Evolutionary conservation across 495 filamentous ascomycete species (phyloP).

Genomic region (Daldinia bambusicola): DNA sequence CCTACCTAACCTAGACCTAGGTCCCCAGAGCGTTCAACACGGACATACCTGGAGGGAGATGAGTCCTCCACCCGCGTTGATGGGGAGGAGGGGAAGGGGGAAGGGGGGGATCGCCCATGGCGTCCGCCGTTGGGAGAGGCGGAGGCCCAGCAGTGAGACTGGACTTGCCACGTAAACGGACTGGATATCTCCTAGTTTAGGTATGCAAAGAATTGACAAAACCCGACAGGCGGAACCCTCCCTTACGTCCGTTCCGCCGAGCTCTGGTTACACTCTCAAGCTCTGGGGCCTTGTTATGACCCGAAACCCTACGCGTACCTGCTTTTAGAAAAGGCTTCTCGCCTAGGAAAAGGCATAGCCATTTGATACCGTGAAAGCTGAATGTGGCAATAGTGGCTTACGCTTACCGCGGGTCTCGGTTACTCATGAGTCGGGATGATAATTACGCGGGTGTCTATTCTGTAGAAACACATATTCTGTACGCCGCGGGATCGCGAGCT

Average conservation of each 20-base stretch:
- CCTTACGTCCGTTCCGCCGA: constrained; percentile 39
- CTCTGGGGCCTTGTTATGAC: constrained; percentile 16
- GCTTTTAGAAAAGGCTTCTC: constrained; percentile 3
- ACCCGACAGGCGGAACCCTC: constrained; percentile 26
- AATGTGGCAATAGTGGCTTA: constrained; percentile 39
- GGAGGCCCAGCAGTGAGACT: constrained; percentile 18
- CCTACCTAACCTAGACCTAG: not conserved
- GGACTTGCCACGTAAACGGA: constrained; percentile 20
- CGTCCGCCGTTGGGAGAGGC: constrained; percentile 33
- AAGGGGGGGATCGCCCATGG: constrained; percentile 18
- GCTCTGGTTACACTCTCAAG: constrained; percentile 8
- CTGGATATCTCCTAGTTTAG: constrained; percentile 14
- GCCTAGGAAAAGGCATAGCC: constrained; percentile 20
- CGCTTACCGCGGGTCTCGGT: constrained; percentile 41
- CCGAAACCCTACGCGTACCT: constrained; percentile 39
- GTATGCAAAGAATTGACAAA: constrained; percentile 22
- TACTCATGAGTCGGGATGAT: constrained; percentile 33
- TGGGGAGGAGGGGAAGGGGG: constrained; percentile 10
- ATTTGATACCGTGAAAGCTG: constrained; percentile 27
- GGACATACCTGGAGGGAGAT: constrained; percentile 2
- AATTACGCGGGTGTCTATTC: constrained; percentile 24
- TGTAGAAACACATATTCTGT: constrained; percentile 33
- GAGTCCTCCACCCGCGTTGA: constrained; percentile 18
- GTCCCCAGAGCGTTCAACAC: constrained; percentile 11
- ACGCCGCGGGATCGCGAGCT: constrained; percentile 36